Conservation (phyloP, 176 grass and related monocot species). For the Triticum urartu region DNA sequence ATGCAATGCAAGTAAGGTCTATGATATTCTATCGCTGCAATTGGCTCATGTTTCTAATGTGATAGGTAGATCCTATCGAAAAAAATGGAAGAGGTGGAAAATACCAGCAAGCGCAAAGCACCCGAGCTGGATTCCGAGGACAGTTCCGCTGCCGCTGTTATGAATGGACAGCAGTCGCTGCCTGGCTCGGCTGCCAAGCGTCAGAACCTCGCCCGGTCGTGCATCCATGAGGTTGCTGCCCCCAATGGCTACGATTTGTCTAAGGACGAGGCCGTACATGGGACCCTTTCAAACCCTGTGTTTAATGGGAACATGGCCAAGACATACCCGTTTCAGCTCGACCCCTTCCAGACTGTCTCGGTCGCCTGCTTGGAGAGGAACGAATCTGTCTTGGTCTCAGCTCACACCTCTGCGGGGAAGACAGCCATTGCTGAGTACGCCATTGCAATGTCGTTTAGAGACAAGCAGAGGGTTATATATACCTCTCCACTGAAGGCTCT, state of each 20-base stretch:
- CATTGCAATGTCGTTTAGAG: constrained; percentile 90
- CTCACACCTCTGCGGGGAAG: constrained; percentile 95
- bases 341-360: constrained; percentile 89
- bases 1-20: not conserved
- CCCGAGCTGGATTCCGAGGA: constrained; percentile 15
- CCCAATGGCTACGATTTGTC: constrained; percentile 55
- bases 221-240: constrained; percentile 89
- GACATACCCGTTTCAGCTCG: constrained; percentile 84
- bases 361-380: constrained; percentile 86
- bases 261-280: constrained; percentile 62
- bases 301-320: constrained; percentile 91
- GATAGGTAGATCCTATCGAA: not conserved
- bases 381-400: constrained; percentile 87
- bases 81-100: constrained; percentile 38
- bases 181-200: constrained; percentile 51
- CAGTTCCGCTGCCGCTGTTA: not conserved
- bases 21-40: not conserved
- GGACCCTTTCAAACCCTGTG: constrained; percentile 60
- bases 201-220: constrained; percentile 63
- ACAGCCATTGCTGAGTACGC: constrained; percentile 91
- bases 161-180: not conserved
- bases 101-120: constrained; percentile 49
- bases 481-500: constrained; percentile 94
- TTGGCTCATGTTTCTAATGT: not conserved
- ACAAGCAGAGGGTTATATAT: constrained; percentile 95